Percentiles rank a stretch among this genome's conserved stretches.
These are phyloP conservation scores for Trichoderma virens DNA, from an alignment of 495 filamentous ascomycete species.

Conservation along the genomic window DNA sequence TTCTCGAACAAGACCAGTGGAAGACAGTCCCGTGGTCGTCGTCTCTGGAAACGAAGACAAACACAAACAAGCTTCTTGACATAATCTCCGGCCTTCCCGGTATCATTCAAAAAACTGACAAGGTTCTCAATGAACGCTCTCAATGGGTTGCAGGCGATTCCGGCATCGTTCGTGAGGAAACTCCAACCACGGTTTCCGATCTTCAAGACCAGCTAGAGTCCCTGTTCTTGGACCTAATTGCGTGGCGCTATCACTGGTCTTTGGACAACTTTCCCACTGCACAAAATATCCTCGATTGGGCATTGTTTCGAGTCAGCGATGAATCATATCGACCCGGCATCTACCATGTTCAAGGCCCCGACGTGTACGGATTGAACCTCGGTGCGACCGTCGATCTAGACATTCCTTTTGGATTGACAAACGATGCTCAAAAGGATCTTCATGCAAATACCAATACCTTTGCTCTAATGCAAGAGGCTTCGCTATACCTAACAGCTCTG, in stretches of 20 bases:
- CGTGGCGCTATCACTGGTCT: not conserved
- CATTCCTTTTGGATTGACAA: not conserved
- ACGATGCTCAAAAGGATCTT: not conserved
- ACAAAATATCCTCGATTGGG: slow-evolving; percentile 4
- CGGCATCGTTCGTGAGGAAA: not conserved
- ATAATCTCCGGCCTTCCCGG: slow-evolving; percentile 1
- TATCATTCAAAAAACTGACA: not conserved
- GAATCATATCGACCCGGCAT: slow-evolving; percentile 11
- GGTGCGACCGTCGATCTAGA: not conserved
- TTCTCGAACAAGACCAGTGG: slow-evolving; percentile 3
- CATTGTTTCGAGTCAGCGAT: not conserved
- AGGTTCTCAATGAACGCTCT: not conserved
- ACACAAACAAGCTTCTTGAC: slow-evolving; percentile 9
- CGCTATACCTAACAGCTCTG: not conserved
- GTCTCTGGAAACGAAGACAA: not conserved
- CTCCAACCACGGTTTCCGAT: not conserved
- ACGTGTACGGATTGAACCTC: slow-evolving; percentile 4
- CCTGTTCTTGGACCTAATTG: not conserved
- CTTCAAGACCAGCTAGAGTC: not conserved
- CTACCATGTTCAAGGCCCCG: not conserved
- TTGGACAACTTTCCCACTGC: not conserved
- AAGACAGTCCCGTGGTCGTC: slow-evolving; percentile 10
- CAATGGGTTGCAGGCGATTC: not conserved
- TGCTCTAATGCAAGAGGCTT: not conserved
- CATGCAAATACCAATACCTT: not conserved